Base-by-base conservation (phyloP, 2,329 filamentous ascomycete species). In the Phialophora chinensis region DNA sequence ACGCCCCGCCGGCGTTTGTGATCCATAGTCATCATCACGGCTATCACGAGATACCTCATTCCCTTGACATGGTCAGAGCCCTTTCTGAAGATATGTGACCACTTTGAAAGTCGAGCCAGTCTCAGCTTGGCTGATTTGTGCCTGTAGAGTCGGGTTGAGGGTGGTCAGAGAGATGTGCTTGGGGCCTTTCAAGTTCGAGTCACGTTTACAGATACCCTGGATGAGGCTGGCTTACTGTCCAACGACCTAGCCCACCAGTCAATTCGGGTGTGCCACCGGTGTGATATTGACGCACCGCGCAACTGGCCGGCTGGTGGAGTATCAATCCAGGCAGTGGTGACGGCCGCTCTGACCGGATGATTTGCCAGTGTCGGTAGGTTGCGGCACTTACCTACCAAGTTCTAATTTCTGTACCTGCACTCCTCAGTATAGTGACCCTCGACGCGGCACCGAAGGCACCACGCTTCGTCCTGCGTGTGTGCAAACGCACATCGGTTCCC, bases 21-120 rank as follows among this genome's bases (percentile, higher is more conserved):
- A 38, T 38, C 14, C 35, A 38, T 17, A 8, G 35, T 1, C 5
- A 38, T 38, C 35, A 38, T 38, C 12, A 17, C 12, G 12, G 12
- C 35, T 38, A 38, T 12, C 35, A 38, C 14, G 68, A 25, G 47
- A 50, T n/a, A 50, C 4, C 10, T 50, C n/a, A 25, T 50, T 14
- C 11, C 47, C 47, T 50, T 50, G 47, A 17, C 47, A 50, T 3
- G n/a, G 20, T 50, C 47, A 50, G 47, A 25, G 20, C 2, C 47
- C 47, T 11, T 20, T 25, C 47, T 20, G n/a, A 25, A 50, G 6
- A 50, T 25, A 50, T 50, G 47, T 50, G 47, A 50, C 23, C 47
- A 50, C 47, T 6, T 11, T 50, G n/a, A 20, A 20, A 50, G 47
- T 50, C 47, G 20, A 50, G n/a, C 47, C 47, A 25, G 23, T 38